Evolutionary conservation across 192 early-diverging fungal genomes (phyloP), one percentile per base, ranked within the genome.

Genomic region (Rhizophagus clarus): DNA sequence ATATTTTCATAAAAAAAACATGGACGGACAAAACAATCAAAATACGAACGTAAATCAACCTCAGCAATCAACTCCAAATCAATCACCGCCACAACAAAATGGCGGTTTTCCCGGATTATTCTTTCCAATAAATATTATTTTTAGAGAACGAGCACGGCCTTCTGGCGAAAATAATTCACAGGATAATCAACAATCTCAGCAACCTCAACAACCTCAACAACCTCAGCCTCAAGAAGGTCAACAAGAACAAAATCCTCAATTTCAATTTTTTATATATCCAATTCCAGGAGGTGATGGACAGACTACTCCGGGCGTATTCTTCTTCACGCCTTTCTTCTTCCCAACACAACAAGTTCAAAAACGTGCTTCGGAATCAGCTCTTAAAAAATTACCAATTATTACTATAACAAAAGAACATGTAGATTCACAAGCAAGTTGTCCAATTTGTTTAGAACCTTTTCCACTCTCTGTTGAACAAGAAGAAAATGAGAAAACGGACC

Each of bases 381-480:
- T 79, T 67, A 79, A 79, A 32, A 61, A 60, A 37, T 71, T 79
- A 24, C 77, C 77, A 12, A 61, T 79, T n/a, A 12, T 79, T 32
- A 67, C 45, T 40, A 79, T 79, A 24, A 79, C 66, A 2, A 15
- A 79, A 40, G 68, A 79, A 51, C 40, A 78, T 47, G 28, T 67
- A n/a, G 17, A 70, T 56, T 12, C 62, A 26, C 47, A 71, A 56
- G 76, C 76, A 49, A 78, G 12, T 47, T 79, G 77, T 26, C 51
- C 77, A 42, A 71, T 79, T 42, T 79, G 77, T 62, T 42, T 79
- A 10, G 77, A 79, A 1, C 8, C 1, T 32, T 79, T 79, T 61
- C 5, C 15, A 9, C 28, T 67, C 2, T 2, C 37, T 8, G 9
- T 4, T 34, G 24, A 47, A 15, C 20, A 22, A 12, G 37, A 64